These are phyloP conservation scores for Aspergillus aculeatinus DNA, from an alignment of 2,329 filamentous ascomycete species.

Conservation along the genomic window DNA sequence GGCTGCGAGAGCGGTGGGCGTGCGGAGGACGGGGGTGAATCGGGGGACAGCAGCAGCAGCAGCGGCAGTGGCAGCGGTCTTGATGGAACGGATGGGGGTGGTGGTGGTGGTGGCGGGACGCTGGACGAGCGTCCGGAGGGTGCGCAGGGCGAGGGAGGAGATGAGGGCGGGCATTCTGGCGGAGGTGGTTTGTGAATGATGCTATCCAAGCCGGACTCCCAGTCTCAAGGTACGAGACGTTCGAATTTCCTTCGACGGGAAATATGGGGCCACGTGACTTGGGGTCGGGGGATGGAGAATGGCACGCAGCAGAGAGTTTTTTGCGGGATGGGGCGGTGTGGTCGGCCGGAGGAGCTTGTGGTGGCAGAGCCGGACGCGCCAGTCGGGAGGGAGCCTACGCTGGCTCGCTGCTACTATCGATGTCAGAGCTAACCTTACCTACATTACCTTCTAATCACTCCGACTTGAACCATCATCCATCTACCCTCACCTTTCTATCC, in stretches of 20 bases:
- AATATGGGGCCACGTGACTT: slow-evolving; percentile 24
- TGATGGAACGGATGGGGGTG: slow-evolving; percentile 27
- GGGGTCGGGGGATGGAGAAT: too few species aligned
- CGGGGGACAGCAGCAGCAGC: slow-evolving; percentile 20
- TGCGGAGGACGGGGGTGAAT: slow-evolving; percentile 33
- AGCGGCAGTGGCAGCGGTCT: slow-evolving; percentile 24
- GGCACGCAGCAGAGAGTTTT: neutral
- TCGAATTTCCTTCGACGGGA: slow-evolving; percentile 17
- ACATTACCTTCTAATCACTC: slow-evolving; percentile 7
- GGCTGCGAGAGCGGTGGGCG: slow-evolving; percentile 24
- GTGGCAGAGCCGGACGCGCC: slow-evolving; percentile 30
- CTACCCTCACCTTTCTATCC: slow-evolving; percentile 7
- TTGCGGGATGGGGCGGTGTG: slow-evolving; percentile 29
- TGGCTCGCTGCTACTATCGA: slow-evolving; percentile 4
- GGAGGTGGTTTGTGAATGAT: neutral
- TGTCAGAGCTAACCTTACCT: slow-evolving; percentile 13
- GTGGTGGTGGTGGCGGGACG: slow-evolving; percentile 24
- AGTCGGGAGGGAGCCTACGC: slow-evolving; percentile 13
- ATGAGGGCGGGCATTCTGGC: slow-evolving; percentile 35
- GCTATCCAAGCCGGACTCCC: too few species aligned
- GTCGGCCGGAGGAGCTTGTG: slow-evolving; percentile 33
- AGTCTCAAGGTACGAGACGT: neutral
- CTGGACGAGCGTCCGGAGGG: slow-evolving; percentile 34
- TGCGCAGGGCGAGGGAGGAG: slow-evolving; percentile 36
- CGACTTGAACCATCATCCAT: slow-evolving; percentile 21